A percentile compares a stretch with the other conserved stretches of the same genome.
Evolutionary conservation across 2,329 filamentous ascomycete genomes (phyloP).

Genomic region (Fusarium odoratissimum): DNA sequence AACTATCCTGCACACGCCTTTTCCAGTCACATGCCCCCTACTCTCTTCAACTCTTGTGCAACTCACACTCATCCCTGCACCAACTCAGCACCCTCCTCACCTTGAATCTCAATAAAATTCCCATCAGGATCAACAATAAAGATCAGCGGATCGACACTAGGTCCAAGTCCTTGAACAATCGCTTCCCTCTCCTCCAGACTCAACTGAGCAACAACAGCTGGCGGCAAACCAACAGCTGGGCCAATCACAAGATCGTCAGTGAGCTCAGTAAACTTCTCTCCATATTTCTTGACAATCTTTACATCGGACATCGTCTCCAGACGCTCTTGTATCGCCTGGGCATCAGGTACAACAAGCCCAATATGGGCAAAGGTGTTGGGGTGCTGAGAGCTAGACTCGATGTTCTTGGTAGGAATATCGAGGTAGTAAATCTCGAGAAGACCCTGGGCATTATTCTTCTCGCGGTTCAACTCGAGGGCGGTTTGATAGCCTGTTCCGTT

Average conservation of each 20-base stretch:
- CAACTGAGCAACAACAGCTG: neutral
- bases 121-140: constrained; percentile 9
- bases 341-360: constrained; percentile 4
- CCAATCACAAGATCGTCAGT: neutral
- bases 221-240: neutral
- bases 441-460: constrained; percentile 12
- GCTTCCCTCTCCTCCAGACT: neutral
- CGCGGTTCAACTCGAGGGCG: neutral
- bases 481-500: constrained; percentile 13
- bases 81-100: neutral
- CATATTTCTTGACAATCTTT: neutral
- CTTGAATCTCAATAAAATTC: constrained; percentile 18
- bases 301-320: neutral
- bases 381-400: neutral
- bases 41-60: no score
- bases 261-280: neutral
- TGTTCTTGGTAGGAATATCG: neutral
- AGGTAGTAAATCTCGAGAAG: neutral
- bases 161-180: neutral
- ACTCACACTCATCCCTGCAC: neutral
- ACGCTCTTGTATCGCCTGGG: neutral
- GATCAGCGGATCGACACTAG: neutral
- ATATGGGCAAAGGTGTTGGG: constrained; percentile 3
- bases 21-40: fast-evolving
- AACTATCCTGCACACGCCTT: no score